Evolutionary conservation across 148 eudicot species (phyloP), one percentile per base, ranked within the genome.

Genomic region (Rhododendron ovatum): DNA sequence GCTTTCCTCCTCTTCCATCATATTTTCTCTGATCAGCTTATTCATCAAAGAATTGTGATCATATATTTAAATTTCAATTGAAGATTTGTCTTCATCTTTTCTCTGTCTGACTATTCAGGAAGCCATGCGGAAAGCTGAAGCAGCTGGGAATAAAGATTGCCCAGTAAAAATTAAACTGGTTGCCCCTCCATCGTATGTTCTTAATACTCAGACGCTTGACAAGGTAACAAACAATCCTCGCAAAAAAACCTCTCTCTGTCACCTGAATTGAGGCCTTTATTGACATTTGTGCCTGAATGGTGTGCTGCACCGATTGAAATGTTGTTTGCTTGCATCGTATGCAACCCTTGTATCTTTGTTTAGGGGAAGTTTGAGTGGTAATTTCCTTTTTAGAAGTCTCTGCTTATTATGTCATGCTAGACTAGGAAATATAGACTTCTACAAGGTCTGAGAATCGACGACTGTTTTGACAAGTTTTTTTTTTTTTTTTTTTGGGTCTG

Each of bases 121-220:
- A 87, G 98, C 99, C 81, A 98, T 98, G 99, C 96, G 96, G 78
- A 94, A 91, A 91, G 99, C 99, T 87, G 98, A 95, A 92, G 98
- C 98, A 69, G 92, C 94, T 84, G 96, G 98, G 84, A 95, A 91
- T n/a, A 88, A 93, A 35, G 97, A 94, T 80, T 98, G 99, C 88
- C 99, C 99, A 61, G 98, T 98, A 84, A 98, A 95, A 89, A 98
- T 98, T 74, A 95, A 94, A 88, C 87, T 98, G 55, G 98, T 98
- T 88, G 99, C 99, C 87, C 96, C 99, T 24, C 99, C 99, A 48
- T 89, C 93, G 18, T 98, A 98, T 90, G 99, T 98, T 73, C 92
- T 98, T 50, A 94, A 95, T 86, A 95, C 99, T 84, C 99, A 98
- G 87, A 95, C 99, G 80, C 98, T 98, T 74, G 99, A 98, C 89